A percentile compares a stretch with the other conserved stretches of the same genome.
These are phyloP conservation scores for Colletotrichum higginsianum DNA, from an alignment of 2,329 filamentous ascomycete species.

Conservation along the genomic window DNA sequence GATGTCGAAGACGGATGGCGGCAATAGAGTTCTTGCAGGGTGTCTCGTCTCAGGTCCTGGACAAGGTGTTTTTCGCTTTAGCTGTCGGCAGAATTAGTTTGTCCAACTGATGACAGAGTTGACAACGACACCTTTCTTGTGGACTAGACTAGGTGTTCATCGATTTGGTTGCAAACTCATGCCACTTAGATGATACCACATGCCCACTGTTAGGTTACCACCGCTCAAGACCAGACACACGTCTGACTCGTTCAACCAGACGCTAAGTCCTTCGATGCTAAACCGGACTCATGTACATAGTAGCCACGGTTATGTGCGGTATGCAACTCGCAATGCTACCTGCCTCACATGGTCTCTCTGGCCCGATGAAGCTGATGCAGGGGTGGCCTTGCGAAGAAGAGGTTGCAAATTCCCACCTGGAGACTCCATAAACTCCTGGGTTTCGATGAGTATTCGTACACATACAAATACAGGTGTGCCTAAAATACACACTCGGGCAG, in stretches of 20 bases:
- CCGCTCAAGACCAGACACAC: background rate
- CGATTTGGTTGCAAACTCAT: background rate
- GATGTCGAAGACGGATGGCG: conserved; percentile 50
- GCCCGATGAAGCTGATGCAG: background rate
- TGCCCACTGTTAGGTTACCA: background rate
- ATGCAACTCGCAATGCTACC: background rate
- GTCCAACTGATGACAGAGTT: conserved; percentile 47
- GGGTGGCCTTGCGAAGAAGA: background rate
- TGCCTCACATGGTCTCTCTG: background rate
- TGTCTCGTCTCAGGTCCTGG: conserved; percentile 46
- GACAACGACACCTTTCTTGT: background rate
- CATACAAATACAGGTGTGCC: background rate
- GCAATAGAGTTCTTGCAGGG: conserved; percentile 47
- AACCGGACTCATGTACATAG: background rate
- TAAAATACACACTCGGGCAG: background rate
- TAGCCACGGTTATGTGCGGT: background rate
- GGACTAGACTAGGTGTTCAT: background rate
- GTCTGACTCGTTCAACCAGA: background rate
- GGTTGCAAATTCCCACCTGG: too few relatives aligned
- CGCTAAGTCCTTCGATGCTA: background rate
- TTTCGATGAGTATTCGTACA: too few relatives aligned
- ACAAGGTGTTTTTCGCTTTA: conserved; percentile 41
- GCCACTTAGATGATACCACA: background rate
- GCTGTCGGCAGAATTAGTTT: conserved; percentile 59
- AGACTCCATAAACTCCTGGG: too few relatives aligned